A percentile compares a stretch with the other conserved stretches of the same genome.
These are phyloP conservation scores for Beta lomatogona DNA, from an alignment of 179 eudicot genomes.

Conservation along the genomic window DNA sequence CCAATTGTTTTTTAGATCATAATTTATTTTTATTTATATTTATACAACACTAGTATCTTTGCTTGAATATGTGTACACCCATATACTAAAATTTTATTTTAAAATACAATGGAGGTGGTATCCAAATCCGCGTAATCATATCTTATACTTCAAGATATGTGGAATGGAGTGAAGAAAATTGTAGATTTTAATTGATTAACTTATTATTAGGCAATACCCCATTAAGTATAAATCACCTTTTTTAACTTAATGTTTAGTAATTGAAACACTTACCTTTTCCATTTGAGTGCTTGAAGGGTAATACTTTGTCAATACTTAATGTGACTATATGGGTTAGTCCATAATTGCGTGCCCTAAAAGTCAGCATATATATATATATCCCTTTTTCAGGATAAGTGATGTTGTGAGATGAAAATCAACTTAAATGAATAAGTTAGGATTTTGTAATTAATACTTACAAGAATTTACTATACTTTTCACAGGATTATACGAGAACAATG, in stretches of 20 bases:
- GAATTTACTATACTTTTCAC: neutral
- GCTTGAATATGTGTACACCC: too few species aligned
- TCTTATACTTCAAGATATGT: too few species aligned
- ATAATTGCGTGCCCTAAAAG: neutral
- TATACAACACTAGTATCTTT: too few species aligned
- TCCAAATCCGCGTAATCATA: too few species aligned
- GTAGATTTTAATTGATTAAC: neutral
- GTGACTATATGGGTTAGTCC: neutral
- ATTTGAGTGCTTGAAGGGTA: neutral
- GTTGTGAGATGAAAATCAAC: neutral
- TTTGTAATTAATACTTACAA: neutral
- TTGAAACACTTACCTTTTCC: too few species aligned
- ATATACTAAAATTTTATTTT: too few species aligned
- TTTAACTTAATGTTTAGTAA: too few species aligned
- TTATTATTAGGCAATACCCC: neutral
- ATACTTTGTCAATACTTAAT: neutral
- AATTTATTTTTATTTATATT: too few species aligned
- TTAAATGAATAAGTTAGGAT: neutral
- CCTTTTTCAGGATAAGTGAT: neutral
- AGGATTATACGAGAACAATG: constrained; percentile 37
- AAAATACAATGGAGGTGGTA: too few species aligned
- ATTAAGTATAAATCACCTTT: neutral
- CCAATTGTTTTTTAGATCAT: too few species aligned
- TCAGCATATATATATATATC: neutral
- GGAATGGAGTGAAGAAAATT: too few species aligned